A percentile compares a stretch with the other conserved stretches of the same genome.
phyloP scores from a whole-genome alignment of 2,329 filamentous ascomycete genomes.

The Torrubiellomyces zombiae region DNA sequence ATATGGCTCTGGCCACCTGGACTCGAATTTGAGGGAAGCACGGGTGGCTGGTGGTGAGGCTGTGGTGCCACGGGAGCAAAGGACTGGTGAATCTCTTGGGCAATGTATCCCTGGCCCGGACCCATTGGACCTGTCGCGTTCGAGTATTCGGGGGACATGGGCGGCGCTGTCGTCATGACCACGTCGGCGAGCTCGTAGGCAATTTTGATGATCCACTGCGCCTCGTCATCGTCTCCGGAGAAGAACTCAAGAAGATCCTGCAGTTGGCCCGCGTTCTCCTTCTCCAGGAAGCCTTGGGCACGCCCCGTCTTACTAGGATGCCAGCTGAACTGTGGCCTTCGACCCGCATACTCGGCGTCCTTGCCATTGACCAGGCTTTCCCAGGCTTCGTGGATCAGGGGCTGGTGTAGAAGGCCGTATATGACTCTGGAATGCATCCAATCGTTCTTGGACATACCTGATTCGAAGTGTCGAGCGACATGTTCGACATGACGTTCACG shows the following conservation, averaged over 20 bases:
- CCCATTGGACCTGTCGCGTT: conserved; percentile 9
- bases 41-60: conserved; percentile 10
- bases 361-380: conserved; percentile 35
- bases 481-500: conserved; percentile 53
- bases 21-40: conserved; percentile 9
- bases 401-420: conserved; percentile 50
- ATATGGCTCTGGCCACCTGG: conserved; percentile 11
- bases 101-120: conserved; percentile 8
- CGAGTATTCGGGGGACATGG: conserved; percentile 15
- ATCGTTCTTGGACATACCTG: conserved; percentile 42
- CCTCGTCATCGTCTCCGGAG: conserved; percentile 38
- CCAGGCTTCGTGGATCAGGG: conserved; percentile 44
- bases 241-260: conserved; percentile 51
- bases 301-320: conserved; percentile 37
- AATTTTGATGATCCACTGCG: conserved; percentile 37
- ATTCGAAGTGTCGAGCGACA: conserved; percentile 50
- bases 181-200: conserved; percentile 40
- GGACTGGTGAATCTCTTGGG: conserved; percentile 13
- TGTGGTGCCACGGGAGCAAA: conserved; percentile 18
- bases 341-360: conserved; percentile 35
- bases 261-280: conserved; percentile 44
- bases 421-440: conserved; percentile 56
- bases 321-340: conserved; percentile 47
- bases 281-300: conserved; percentile 41
- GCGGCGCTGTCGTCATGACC: conserved; percentile 18